A percentile compares a stretch with the other conserved stretches of the same genome.
Conservation (phyloP, 2,329 filamentous ascomycete species). For the Cladophialophora bantiana region DNA sequence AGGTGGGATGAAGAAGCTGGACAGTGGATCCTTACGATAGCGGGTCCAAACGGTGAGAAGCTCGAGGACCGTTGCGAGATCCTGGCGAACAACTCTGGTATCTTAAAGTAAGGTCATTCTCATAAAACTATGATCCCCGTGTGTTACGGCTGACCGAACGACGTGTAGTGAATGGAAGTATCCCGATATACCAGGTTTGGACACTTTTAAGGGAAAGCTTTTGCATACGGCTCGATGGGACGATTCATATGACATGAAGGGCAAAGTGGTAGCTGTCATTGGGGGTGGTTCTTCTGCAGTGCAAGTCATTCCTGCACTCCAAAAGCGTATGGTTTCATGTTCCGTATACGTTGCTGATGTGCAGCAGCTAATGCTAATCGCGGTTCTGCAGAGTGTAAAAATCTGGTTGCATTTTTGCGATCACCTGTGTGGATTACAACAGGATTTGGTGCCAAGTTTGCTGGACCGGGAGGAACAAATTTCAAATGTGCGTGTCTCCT, state of each 20-base stretch:
- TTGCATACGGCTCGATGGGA: conserved; percentile 46
- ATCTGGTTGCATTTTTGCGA: conserved; percentile 43
- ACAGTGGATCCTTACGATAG: too few species aligned
- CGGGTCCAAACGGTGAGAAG: too few species aligned
- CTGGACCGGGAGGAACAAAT: conserved; percentile 44
- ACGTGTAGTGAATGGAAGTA: conserved; percentile 36
- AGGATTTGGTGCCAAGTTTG: conserved; percentile 57
- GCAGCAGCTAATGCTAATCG: too few species aligned
- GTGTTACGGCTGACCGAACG: too few species aligned
- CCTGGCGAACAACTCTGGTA: too few species aligned
- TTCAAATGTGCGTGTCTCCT: too few species aligned
- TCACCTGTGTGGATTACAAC: conserved; percentile 58
- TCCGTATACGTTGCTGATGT: conserved; percentile 18
- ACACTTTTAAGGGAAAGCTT: conserved; percentile 46
- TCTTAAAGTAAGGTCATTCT: too few species aligned
- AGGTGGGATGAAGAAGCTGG: too few species aligned
- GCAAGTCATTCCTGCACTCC: conserved; percentile 37
- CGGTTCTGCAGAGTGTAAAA: too few species aligned
- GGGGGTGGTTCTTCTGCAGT: conserved; percentile 39
- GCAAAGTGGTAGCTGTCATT: conserved; percentile 40
- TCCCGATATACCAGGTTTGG: conserved; percentile 45
- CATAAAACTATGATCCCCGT: too few species aligned
- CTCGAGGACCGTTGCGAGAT: too few species aligned
- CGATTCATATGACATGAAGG: conserved; percentile 31
- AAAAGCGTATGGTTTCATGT: too few species aligned